Base-by-base conservation (phyloP, 345 rosid genomes). In the Salix dunnii region DNA sequence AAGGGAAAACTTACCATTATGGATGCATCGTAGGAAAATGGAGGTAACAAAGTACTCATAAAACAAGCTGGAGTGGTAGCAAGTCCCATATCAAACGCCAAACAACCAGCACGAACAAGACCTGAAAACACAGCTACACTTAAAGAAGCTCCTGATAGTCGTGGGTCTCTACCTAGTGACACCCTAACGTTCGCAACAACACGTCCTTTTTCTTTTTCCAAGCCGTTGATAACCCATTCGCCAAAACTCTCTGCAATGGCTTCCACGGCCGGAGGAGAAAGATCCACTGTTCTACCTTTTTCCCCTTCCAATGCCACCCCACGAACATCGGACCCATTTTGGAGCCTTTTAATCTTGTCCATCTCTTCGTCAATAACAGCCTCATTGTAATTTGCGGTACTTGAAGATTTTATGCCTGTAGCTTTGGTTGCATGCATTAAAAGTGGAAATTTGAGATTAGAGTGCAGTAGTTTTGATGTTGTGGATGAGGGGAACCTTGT, bases 41-140 rank as follows among this genome's bases (percentile, higher is more conserved):
- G 90, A 71, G 87, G 79, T 51, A 93, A 83, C 82, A 90, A 36
- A 43, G 97, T 91, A 76, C 98, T 93, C 97, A 93, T 90, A 83
- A 91, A 96, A 85, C 99, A 93, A 81, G 98, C 98, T 0, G 99
- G 99, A 55, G 98, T 91, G 3, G 99, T 93, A 1, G 99, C 99
- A 21, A 95, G 93, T 60, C 97, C 96, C 91, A 91, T 91, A 51
- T 93, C 98, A 72, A 91, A 88, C 49, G 66, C 88, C 87, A 84
- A 38, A 82, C 98, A 93, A 0, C 93, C 98, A 1, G 97, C 96
- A 27, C 98, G 92, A 74, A 87, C 79, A 14, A 93, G 91, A 36
- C 98, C 98, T 0, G 96, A 87, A 51, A 93, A 89, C 36, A 91
- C 93, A 0, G 94, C 98, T 12, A 87, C 91, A 73, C 97, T 91